phyloP scores from a whole-genome alignment of 2,329 filamentous ascomycete species.

The Microdochium trichocladiopsis region DNA sequence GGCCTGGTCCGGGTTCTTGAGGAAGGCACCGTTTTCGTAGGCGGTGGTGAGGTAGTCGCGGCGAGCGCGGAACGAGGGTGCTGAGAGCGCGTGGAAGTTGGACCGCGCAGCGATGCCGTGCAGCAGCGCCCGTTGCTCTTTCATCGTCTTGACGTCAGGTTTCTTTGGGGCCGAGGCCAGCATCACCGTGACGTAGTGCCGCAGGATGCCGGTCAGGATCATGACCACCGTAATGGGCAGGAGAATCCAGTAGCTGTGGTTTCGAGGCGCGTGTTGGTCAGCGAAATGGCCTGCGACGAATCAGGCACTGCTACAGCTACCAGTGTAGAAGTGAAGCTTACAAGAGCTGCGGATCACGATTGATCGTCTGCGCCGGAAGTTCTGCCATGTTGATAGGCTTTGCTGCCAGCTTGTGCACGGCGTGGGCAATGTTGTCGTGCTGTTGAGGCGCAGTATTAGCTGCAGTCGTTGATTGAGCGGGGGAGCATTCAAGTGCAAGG shows the following conservation, averaged over 20 bases:
- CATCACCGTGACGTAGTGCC: slow-evolving; percentile 92
- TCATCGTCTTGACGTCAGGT: slow-evolving; percentile 65
- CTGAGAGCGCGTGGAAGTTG: slow-evolving; percentile 75
- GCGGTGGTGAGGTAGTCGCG: slow-evolving; percentile 75
- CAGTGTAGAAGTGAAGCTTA: slow-evolving; percentile 37
- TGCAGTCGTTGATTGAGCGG: not conserved
- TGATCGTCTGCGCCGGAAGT: slow-evolving; percentile 86
- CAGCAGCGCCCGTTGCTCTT: slow-evolving; percentile 79
- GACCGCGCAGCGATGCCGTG: slow-evolving; percentile 78
- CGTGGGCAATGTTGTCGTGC: not conserved
- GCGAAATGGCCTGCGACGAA: slow-evolving; percentile 86
- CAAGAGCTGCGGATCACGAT: slow-evolving; percentile 97
- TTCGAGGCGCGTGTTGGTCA: slow-evolving; percentile 68
- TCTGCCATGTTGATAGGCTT: slow-evolving; percentile 60
- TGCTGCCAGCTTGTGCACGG: slow-evolving; percentile 1
- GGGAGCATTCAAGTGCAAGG: not conserved
- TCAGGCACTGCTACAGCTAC: slow-evolving; percentile 28
- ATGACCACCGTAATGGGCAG: slow-evolving; percentile 97
- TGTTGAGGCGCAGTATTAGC: not conserved
- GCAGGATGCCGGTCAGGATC: slow-evolving; percentile 91
- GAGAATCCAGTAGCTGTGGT: slow-evolving; percentile 89
- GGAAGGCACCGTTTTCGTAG: slow-evolving; percentile 78
- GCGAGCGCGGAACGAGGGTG: slow-evolving; percentile 68
- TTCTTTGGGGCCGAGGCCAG: slow-evolving; percentile 82
- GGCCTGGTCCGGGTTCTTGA: slow-evolving; percentile 81